Evolutionary conservation across 2,329 filamentous ascomycete genomes (phyloP), one percentile per base, ranked within the genome.

Genomic region (Zelopaecilomyces penicillatus): DNA sequence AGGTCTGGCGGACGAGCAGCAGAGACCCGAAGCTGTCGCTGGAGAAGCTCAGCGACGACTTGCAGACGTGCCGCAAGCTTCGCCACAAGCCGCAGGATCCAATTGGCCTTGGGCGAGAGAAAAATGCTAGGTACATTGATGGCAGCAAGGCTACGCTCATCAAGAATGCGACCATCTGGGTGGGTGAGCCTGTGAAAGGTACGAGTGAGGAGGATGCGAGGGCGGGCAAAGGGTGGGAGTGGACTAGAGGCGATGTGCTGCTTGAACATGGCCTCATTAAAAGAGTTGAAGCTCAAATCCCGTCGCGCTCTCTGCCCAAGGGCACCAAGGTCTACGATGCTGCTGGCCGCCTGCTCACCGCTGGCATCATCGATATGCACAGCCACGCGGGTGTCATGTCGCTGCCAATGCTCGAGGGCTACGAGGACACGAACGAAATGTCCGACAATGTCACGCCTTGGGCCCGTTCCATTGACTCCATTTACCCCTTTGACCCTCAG

Each of bases 331-430:
- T 80, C 6, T 82, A 71, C 57, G 68, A 85, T 43, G 80, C 78
- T 4, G 59, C 70, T 28, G 80, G 82, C 1, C 73, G 78, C 3
- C 77, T 72, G 45, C 64, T 86, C 19, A 86, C 83, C 0, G 70
- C 72, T 6, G 83, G 82, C 11, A 79, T 86, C 52, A 77, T 86
- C 39, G 83, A 86, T 55, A 85, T 85, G 78, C 82, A 87, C 61
- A 80, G 74, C 31, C 83, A 86, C 56, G 72, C 79, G 2, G 79
- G 81, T 6, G 74, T 83, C 1, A 67, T 72, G 30, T 68, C 73
- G 11, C 61, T 84, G n/a, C 81, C 82, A 0, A 58, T 56, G 2
- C 66, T 83, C 2, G 45, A 53, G 2, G 79, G 76, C 12, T 76
- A 70, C 48, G 65, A 69, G 0, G 83, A 86, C 51, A 69, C 64